phyloP scores from a whole-genome alignment of 495 filamentous ascomycete genomes.

The Penicillium soppii region DNA sequence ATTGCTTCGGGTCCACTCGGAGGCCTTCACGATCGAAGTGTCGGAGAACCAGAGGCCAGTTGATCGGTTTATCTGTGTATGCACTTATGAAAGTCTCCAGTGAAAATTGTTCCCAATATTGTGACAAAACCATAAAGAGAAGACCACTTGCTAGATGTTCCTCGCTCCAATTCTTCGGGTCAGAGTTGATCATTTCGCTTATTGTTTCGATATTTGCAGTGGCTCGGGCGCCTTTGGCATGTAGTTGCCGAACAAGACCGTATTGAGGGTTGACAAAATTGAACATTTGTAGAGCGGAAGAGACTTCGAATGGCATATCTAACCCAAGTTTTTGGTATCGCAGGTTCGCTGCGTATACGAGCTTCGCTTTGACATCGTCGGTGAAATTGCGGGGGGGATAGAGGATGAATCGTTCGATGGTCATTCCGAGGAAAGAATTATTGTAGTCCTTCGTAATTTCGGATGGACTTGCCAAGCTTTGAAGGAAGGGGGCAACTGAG shows the following conservation, averaged over 20 bases:
- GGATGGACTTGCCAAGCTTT: slow-evolving; percentile 59
- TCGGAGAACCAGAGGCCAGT: slow-evolving; percentile 79
- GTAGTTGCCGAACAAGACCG: slow-evolving; percentile 72
- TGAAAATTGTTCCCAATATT: slow-evolving; percentile 65
- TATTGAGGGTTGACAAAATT: slow-evolving; percentile 65
- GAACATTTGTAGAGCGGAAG: slow-evolving; percentile 70
- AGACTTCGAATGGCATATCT: slow-evolving; percentile 67
- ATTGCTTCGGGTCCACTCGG: slow-evolving; percentile 72
- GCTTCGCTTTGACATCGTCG: slow-evolving; percentile 65
- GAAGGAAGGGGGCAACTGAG: slow-evolving; percentile 71
- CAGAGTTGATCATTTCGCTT: slow-evolving; percentile 62
- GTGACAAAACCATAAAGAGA: slow-evolving; percentile 76
- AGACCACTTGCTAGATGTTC: slow-evolving; percentile 79
- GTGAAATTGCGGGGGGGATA: slow-evolving; percentile 80
- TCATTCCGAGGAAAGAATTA: slow-evolving; percentile 65
- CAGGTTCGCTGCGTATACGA: slow-evolving; percentile 63
- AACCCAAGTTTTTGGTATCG: slow-evolving; percentile 64
- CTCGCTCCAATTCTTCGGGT: slow-evolving; percentile 70
- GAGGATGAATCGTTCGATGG: slow-evolving; percentile 79
- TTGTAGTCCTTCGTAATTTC: slow-evolving; percentile 62
- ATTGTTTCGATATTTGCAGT: slow-evolving; percentile 54
- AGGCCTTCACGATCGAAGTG: slow-evolving; percentile 81
- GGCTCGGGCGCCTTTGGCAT: slow-evolving; percentile 64
- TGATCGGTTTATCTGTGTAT: slow-evolving; percentile 58
- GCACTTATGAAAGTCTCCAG: slow-evolving; percentile 70